phyloP scores from a whole-genome alignment of 2,329 filamentous ascomycete species.

The Fusarium hostae region DNA sequence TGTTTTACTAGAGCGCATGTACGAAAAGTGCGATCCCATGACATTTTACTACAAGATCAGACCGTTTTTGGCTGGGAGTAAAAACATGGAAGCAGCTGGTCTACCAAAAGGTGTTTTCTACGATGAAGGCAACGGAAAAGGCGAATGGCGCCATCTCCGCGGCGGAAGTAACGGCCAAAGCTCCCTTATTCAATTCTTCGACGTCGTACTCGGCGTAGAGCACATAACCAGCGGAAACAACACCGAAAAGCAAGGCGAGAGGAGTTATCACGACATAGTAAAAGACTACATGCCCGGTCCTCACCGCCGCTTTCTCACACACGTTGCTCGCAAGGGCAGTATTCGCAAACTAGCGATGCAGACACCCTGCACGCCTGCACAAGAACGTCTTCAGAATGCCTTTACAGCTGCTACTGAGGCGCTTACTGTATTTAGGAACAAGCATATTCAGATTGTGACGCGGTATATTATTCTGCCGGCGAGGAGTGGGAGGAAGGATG shows the following conservation, averaged over 20 bases:
- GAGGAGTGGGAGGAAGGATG: conserved; percentile 48
- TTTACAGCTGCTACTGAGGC: conserved; percentile 82
- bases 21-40: conserved; percentile 86
- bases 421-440: conserved; percentile 80
- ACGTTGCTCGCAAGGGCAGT: conserved; percentile 76
- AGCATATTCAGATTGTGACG: conserved; percentile 89
- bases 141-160: conserved; percentile 79
- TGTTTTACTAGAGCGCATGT: conserved; percentile 80
- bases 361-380: conserved; percentile 65
- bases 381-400: conserved; percentile 50
- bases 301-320: conserved; percentile 81
- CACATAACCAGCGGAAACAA: conserved; percentile 64
- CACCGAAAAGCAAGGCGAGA: conserved; percentile 34
- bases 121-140: conserved; percentile 74
- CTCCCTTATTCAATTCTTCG: conserved; percentile 92
- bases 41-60: conserved; percentile 91
- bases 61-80: conserved; percentile 89
- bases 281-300: conserved; percentile 89
- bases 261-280: conserved; percentile 72
- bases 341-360: conserved; percentile 74
- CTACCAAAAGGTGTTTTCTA: conserved; percentile 87
- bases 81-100: conserved; percentile 89
- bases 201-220: conserved; percentile 85
- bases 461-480: conserved; percentile 90
- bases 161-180: conserved; percentile 95